These are phyloP conservation scores for Paramecium biaurelia DNA, from an alignment of 73 alveolate genomes.

Conservation along the genomic window DNA sequence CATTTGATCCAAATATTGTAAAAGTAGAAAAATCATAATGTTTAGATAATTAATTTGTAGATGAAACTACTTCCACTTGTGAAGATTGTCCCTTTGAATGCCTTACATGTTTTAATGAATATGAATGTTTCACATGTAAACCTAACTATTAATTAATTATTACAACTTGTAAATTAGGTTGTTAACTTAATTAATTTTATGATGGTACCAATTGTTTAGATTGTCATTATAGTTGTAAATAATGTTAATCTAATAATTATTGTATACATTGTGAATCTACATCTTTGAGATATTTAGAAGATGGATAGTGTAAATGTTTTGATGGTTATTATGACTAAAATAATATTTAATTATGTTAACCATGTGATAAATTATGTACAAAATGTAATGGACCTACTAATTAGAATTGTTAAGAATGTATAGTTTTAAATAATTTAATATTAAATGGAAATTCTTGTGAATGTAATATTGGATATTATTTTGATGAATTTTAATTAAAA, in stretches of 20 bases:
- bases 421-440: background rate
- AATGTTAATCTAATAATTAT: background rate
- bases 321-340: background rate
- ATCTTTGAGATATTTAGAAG: background rate
- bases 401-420: background rate
- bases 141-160: background rate
- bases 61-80: background rate
- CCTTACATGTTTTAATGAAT: background rate
- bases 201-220: background rate
- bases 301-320: background rate
- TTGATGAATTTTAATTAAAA: background rate
- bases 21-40: background rate
- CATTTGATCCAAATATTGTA: background rate
- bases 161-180: background rate
- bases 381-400: background rate
- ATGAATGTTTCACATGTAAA: background rate
- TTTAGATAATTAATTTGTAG: background rate
- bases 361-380: background rate
- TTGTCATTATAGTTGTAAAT: background rate
- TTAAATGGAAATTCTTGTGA: background rate
- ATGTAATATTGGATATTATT: background rate
- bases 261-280: background rate
- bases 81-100: background rate
- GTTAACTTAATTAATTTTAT: background rate
- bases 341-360: background rate